Conservation (phyloP, 805 yeast species). For the Tetrapisispora taiwanensis region DNA sequence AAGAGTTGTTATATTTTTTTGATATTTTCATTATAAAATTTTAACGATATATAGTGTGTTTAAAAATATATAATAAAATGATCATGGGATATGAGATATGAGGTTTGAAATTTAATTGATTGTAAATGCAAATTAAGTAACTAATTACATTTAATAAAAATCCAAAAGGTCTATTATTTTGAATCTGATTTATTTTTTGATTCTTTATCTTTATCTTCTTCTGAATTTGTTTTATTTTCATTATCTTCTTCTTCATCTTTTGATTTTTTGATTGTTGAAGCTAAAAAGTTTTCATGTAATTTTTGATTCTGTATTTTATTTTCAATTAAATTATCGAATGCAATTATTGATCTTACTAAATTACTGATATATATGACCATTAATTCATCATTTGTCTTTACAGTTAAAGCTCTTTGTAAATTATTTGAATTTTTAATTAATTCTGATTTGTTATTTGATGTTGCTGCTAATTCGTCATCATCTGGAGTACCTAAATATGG, state of each 20-base stretch:
- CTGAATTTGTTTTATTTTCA: not conserved
- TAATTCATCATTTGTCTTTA: slow-evolving; percentile 90
- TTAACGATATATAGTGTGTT: no score
- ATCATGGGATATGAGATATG: no score
- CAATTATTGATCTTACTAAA: slow-evolving; percentile 85
- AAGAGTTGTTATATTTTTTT: no score
- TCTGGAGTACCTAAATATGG: slow-evolving; percentile 55
- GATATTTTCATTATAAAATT: no score
- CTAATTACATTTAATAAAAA: no score
- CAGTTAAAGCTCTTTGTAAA: slow-evolving; percentile 71
- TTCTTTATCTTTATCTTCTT: not conserved
- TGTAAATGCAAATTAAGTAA: no score
- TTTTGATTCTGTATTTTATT: slow-evolving; percentile 81
- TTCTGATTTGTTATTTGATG: slow-evolving; percentile 15
- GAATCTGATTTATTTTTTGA: not conserved
- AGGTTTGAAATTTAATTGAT: no score
- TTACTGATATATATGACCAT: slow-evolving; percentile 89
- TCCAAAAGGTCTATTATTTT: no score
- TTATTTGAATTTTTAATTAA: slow-evolving; percentile 35
- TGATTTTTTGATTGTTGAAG: slow-evolving; percentile 30
- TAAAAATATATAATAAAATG: no score
- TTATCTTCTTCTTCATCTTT: slow-evolving; percentile 27
- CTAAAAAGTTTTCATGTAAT: slow-evolving; percentile 28
- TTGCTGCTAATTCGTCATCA: slow-evolving; percentile 23
- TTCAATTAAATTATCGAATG: slow-evolving; percentile 93